Evolutionary conservation across 257 asterid genomes (phyloP).

Genomic region (Linderniella brevidens): DNA sequence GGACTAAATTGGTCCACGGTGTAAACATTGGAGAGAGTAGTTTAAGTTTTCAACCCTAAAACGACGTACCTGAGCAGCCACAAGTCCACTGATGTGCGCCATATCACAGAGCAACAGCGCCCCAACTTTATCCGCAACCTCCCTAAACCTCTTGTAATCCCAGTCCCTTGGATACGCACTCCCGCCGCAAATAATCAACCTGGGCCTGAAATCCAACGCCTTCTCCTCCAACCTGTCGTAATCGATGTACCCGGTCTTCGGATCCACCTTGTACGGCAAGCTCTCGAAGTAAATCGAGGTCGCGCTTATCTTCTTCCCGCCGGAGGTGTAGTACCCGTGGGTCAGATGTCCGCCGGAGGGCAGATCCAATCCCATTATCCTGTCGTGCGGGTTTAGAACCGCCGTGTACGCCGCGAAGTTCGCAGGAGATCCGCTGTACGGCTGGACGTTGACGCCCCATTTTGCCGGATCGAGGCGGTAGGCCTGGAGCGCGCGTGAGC

Average conservation of each 20-base stretch:
- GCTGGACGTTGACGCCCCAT: conserved; percentile 74
- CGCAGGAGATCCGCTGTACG: conserved; percentile 57
- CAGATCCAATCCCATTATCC: conserved; percentile 76
- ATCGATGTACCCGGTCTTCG: conserved; percentile 71
- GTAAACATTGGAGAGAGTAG: too few relatives aligned
- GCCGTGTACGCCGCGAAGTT: conserved; percentile 78
- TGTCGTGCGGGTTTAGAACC: conserved; percentile 57
- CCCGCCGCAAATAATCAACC: conserved; percentile 77
- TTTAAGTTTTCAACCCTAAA: too few relatives aligned
- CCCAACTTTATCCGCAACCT: conserved; percentile 46
- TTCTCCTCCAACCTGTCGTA: conserved; percentile 65
- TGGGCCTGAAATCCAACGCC: conserved; percentile 81
- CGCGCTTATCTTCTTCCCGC: conserved; percentile 88
- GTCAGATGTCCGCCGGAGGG: conserved; percentile 82
- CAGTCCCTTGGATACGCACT: conserved; percentile 78
- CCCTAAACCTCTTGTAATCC: conserved; percentile 50
- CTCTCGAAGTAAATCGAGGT: conserved; percentile 83
- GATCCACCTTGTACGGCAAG: conserved; percentile 78
- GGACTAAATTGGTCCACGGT: too few relatives aligned
- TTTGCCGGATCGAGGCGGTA: conserved; percentile 42
- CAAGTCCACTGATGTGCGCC: conserved; percentile 98
- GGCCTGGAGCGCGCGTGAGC: conserved; percentile 47
- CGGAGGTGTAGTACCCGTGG: conserved; percentile 65
- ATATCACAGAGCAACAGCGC: conserved; percentile 83
- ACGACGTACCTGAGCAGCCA: conserved; percentile 69